Conservation (phyloP, 192 early-diverging fungal species). For the Backusella liffmaniae region DNA sequence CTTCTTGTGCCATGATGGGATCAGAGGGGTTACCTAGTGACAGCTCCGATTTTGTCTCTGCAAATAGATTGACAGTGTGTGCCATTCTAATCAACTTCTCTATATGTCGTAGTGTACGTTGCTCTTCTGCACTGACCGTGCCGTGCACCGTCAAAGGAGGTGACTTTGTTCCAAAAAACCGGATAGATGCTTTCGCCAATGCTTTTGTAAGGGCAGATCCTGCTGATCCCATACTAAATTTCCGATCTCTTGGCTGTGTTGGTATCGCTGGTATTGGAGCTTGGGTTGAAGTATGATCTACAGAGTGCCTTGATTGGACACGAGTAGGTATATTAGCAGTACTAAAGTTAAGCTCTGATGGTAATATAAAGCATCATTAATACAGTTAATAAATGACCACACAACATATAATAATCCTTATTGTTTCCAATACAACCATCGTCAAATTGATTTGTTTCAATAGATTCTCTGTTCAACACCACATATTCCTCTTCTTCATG, state of each 20-base stretch:
- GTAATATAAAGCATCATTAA: constrained; percentile 12
- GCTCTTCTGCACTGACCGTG: constrained; percentile 33
- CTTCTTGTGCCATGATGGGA: constrained; percentile 58
- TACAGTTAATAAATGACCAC: not conserved
- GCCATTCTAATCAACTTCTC: constrained; percentile 71
- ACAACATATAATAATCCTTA: not conserved
- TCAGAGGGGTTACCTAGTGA: constrained; percentile 38
- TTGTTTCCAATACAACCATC: constrained; percentile 49
- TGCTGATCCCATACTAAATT: constrained; percentile 30
- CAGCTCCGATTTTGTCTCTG: constrained; percentile 58
- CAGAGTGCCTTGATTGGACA: not conserved
- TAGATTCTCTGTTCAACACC: constrained; percentile 64
- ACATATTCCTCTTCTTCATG: constrained; percentile 66
- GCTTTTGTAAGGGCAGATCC: constrained; percentile 53
- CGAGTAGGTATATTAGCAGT: not conserved
- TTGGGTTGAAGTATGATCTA: not conserved
- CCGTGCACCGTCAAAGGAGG: constrained; percentile 43
- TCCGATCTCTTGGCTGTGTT: constrained; percentile 18
- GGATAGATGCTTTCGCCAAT: constrained; percentile 49
- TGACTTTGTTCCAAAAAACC: constrained; percentile 50
- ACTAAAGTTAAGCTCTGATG: constrained; percentile 4
- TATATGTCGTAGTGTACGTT: constrained; percentile 54
- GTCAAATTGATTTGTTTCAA: constrained; percentile 72
- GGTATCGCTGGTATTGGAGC: not conserved
- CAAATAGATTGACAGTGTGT: constrained; percentile 63